Evolutionary conservation across 495 filamentous ascomycete genomes (phyloP), one percentile per base, ranked within the genome.

Genomic region (Polyplosphaeria fusca): DNA sequence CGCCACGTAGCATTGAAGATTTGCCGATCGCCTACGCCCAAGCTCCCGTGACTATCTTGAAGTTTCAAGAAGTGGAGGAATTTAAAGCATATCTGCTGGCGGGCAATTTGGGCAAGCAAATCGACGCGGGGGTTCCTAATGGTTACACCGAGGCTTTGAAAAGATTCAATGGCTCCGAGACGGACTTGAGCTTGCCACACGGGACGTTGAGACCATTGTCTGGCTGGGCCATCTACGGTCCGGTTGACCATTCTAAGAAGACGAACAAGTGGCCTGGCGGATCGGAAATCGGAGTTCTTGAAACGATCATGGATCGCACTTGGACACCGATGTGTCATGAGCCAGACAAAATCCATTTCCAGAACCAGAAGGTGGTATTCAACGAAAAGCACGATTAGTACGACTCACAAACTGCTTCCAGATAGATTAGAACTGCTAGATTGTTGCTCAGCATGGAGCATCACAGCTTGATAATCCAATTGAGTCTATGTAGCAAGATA

Each of bases 401-500:
- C n/a, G n/a, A n/a, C n/a, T n/a, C n/a, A n/a, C n/a, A n/a, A n/a
- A n/a, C n/a, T n/a, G n/a, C n/a, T n/a, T n/a, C n/a, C n/a, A n/a
- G n/a, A n/a, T n/a, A n/a, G n/a, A n/a, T n/a, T n/a, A n/a, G n/a
- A n/a, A n/a, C n/a, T n/a, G n/a, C n/a, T n/a, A n/a, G n/a, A n/a
- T n/a, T n/a, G n/a, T n/a, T n/a, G n/a, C n/a, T n/a, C n/a, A n/a
- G n/a, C n/a, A n/a, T n/a, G n/a, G n/a, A n/a, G n/a, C 50, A 27
- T 30, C 74, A 96, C 52, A 85, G 69, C 71, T 89, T 91, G 60
- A 96, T 81, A 27, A 85, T 89, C 24, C 96, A 70, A 65, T 89
- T 79, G 55, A 73, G 82, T 39, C 68, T 66, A 72, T 96, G 87
- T 62, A 98, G 73, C 19, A 66, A 77, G 35, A 95, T 68, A 16